Conservation (phyloP, 176 grass and related monocot species). For the Lolium rigidum region DNA sequence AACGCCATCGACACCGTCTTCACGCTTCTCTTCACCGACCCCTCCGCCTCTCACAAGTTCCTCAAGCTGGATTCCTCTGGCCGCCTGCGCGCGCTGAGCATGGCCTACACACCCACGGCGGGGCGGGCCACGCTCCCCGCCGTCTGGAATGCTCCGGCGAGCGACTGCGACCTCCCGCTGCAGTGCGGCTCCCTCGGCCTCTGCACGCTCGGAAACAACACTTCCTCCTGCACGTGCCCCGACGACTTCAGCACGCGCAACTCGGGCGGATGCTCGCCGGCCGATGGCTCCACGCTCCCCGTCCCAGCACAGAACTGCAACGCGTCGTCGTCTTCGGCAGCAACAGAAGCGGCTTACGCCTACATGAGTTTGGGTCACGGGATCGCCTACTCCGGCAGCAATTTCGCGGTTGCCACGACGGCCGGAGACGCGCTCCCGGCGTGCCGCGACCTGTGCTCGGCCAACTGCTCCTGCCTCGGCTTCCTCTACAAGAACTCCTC, state of each 20-base stretch:
- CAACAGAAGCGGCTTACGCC: neutral
- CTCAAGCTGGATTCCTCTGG: conserved; percentile 51
- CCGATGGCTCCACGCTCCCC: conserved; percentile 39
- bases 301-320: conserved; percentile 4
- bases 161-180: conserved; percentile 71
- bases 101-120: conserved; percentile 22
- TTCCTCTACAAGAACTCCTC: conserved; percentile 75
- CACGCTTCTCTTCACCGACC: conserved; percentile 43
- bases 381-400: conserved; percentile 68
- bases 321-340: neutral
- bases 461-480: conserved; percentile 77
- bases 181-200: conserved; percentile 58
- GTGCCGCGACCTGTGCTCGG: conserved; percentile 64
- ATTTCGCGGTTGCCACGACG: conserved; percentile 36
- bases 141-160: conserved; percentile 51
- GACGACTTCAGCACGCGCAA: conserved; percentile 44
- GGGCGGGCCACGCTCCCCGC: neutral
- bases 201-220: conserved; percentile 49
- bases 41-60: conserved; percentile 14
- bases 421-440: conserved; percentile 36
- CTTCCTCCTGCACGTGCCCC: conserved; percentile 63
- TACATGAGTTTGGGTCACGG: conserved; percentile 49
- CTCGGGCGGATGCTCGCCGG: conserved; percentile 47
- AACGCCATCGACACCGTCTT: conserved; percentile 48
- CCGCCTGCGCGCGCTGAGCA: conserved; percentile 46